A percentile compares a stretch with the other conserved stretches of the same genome.
Conservation (phyloP, 1,284 basidiomycete species). For the Thecaphora frezii region DNA sequence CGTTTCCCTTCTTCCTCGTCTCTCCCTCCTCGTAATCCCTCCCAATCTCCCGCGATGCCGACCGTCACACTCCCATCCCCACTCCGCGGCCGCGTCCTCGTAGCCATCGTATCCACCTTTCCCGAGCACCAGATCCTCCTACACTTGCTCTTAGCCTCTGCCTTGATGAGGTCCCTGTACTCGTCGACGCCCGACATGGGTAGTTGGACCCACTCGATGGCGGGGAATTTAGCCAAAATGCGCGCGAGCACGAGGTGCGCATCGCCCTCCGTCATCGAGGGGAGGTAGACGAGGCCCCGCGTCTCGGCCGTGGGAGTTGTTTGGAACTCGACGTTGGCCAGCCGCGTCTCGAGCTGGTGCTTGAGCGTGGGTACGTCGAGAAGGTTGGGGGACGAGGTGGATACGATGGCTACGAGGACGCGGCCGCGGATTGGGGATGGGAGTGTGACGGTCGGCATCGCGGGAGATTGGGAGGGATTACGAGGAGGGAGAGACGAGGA, state of each 20-base stretch:
- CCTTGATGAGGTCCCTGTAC: constrained; percentile 19
- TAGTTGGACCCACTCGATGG: constrained; percentile 34
- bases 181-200: constrained; percentile 44
- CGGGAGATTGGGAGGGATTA: too few species aligned
- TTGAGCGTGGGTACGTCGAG: not conserved
- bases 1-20: too few species aligned
- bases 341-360: not conserved
- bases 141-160: not conserved
- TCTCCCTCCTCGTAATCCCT: too few species aligned
- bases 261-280: constrained; percentile 9
- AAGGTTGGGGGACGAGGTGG: not conserved
- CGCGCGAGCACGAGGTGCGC: not conserved
- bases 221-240: not conserved
- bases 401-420: too few species aligned
- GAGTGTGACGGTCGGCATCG: too few species aligned
- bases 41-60: too few species aligned
- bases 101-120: constrained; percentile 11
- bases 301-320: not conserved
- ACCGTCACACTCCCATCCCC: not conserved
- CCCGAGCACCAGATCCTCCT: constrained; percentile 32
- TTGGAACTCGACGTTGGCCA: not conserved
- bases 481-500: too few species aligned
- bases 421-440: not conserved
- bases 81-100: not conserved
- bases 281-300: constrained; percentile 13